These are phyloP conservation scores for Solanum chmielewskii DNA, from an alignment of 257 asterid genomes.

Conservation along the genomic window DNA sequence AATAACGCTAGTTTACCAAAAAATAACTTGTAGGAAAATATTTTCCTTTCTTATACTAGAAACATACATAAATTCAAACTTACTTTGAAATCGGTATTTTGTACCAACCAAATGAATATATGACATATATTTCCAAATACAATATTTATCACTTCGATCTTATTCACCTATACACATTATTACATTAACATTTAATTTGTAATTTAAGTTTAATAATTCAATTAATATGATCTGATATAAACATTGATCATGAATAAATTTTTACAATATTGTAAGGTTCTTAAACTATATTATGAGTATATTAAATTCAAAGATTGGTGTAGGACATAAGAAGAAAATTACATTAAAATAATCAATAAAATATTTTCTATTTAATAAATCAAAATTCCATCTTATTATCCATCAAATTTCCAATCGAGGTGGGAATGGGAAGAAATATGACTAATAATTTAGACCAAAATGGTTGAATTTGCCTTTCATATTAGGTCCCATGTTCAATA, in stretches of 20 bases:
- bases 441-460: neutral
- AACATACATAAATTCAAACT: neutral
- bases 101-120: neutral
- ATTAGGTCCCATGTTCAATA: constrained; percentile 1
- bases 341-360: neutral
- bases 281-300: neutral
- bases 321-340: neutral
- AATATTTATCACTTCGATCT: neutral
- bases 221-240: neutral
- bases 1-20: neutral
- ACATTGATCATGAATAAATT: rapidly evolving
- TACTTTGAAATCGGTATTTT: neutral
- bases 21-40: neutral
- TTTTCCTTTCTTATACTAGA: neutral
- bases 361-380: neutral
- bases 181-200: neutral
- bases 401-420: neutral
- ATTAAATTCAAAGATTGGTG: neutral
- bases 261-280: neutral
- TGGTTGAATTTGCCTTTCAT: neutral
- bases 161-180: neutral
- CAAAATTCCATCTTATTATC: neutral
- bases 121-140: neutral
- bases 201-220: neutral
- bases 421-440: neutral